phyloP scores from a whole-genome alignment of 352 stramenopile genomes.

The Phytophthora lateralis region DNA sequence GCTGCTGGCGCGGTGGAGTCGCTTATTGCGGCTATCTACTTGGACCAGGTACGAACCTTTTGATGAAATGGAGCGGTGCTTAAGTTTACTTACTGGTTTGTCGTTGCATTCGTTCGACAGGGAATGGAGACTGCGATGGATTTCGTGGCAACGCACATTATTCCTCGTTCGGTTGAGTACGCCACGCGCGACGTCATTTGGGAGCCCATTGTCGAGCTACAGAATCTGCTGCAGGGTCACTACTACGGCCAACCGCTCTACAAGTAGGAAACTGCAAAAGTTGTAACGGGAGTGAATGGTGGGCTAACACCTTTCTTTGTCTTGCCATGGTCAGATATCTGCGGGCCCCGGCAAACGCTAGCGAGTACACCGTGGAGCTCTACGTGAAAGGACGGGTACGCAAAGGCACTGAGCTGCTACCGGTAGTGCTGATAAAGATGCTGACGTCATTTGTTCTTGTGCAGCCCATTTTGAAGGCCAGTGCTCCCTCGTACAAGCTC shows the following conservation, averaged over 20 bases:
- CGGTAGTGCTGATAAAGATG: background rate
- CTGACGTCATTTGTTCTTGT: constrained; percentile 10
- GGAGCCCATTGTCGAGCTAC: constrained; percentile 67
- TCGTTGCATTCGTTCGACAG: constrained; percentile 23
- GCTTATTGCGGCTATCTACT: constrained; percentile 79
- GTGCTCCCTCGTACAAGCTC: constrained; percentile 62
- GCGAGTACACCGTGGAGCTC: constrained; percentile 56
- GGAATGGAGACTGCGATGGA: constrained; percentile 65
- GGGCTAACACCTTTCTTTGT: background rate
- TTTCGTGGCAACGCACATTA: constrained; percentile 69
- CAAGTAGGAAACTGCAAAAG: constrained; percentile 43
- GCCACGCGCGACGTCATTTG: constrained; percentile 57
- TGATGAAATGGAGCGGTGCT: background rate
- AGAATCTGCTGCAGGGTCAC: constrained; percentile 72
- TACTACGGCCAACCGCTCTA: constrained; percentile 69
- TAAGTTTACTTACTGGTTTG: background rate
- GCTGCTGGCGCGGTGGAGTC: constrained; percentile 75
- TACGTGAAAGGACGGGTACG: constrained; percentile 73
- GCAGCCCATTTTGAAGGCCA: constrained; percentile 53
- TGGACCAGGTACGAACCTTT: constrained; percentile 53
- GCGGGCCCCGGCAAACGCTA: constrained; percentile 49
- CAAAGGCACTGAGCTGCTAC: background rate
- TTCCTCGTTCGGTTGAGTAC: constrained; percentile 60
- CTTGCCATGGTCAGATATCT: constrained; percentile 49
- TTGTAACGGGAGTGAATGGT: too few relatives aligned